A percentile compares a stretch with the other conserved stretches of the same genome.
phyloP scores from a whole-genome alignment of 208 protist species.

The Phytomonas sp. region DNA sequence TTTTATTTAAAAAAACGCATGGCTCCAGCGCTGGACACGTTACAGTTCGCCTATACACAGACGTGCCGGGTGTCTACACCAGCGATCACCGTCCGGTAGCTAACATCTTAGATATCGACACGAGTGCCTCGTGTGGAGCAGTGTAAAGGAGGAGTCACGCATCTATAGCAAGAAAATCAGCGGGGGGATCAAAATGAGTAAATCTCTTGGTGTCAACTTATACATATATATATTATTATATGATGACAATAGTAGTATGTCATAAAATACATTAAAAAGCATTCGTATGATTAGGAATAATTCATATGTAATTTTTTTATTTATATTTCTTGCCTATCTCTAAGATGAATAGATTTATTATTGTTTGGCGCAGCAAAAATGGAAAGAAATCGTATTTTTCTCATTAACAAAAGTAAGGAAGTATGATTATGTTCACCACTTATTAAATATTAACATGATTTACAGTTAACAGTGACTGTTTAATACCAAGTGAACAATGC shows the following conservation, averaged over 20 bases:
- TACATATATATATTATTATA: conserved; percentile 10
- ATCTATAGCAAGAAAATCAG: not conserved
- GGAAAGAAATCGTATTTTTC: not conserved
- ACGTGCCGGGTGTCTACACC: conserved; percentile 64
- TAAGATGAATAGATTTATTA: not conserved
- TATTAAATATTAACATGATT: not conserved
- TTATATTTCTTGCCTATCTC: not conserved
- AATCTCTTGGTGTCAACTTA: not conserved
- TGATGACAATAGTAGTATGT: too few relatives aligned
- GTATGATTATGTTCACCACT: not conserved
- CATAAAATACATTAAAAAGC: too few relatives aligned
- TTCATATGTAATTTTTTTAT: not conserved
- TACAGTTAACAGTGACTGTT: not conserved
- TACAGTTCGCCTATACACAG: conserved; percentile 64
- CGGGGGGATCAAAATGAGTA: not conserved
- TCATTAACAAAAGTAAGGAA: not conserved
- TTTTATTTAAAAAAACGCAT: conserved; percentile 52
- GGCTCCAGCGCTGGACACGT: conserved; percentile 25
- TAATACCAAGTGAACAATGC: not conserved
- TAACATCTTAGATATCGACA: conserved; percentile 67
- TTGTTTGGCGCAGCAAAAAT: not conserved
- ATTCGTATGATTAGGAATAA: not conserved
- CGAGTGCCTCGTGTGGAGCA: conserved; percentile 14
- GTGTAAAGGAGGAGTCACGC: not conserved
- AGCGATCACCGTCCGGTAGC: conserved; percentile 85